A percentile compares a stretch with the other conserved stretches of the same genome.
phyloP scores from a whole-genome alignment of 441 rosid genomes.

The Pelargonium fulgidum region DNA sequence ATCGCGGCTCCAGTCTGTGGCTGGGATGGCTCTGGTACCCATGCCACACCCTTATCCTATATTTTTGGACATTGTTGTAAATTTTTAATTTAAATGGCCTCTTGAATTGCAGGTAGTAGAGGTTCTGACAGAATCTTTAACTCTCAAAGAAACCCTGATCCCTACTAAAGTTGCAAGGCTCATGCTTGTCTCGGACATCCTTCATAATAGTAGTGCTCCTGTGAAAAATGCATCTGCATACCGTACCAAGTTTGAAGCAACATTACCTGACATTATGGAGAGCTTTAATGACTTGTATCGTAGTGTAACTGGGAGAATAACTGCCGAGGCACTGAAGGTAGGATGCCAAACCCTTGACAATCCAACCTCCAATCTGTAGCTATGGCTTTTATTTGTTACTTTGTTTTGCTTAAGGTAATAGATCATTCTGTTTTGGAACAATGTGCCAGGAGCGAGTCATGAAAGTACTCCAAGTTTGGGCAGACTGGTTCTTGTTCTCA shows the following conservation, averaged over 20 bases:
- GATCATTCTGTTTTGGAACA: conserved; percentile 12
- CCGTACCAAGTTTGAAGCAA: conserved; percentile 94
- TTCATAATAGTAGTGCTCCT: conserved; percentile 97
- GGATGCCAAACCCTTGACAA: conserved; percentile 10
- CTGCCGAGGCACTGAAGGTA: conserved; percentile 99
- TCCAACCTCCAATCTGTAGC: neutral
- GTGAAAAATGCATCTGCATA: conserved; percentile 99
- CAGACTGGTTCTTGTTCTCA: conserved; percentile 98
- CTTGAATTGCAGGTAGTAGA: conserved; percentile 69
- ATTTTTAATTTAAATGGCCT: too few species aligned
- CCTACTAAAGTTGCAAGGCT: conserved; percentile 99
- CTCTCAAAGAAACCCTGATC: conserved; percentile 91
- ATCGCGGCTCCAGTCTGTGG: neutral
- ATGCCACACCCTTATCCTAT: too few species aligned
- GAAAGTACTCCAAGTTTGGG: conserved; percentile 98
- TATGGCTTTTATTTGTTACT: conserved; percentile 6
- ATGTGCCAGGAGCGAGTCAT: conserved; percentile 76
- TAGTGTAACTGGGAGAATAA: conserved; percentile 91
- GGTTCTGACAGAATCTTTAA: conserved; percentile 94
- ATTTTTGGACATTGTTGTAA: too few species aligned
- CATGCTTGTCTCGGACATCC: conserved; percentile 97
- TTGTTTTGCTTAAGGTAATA: conserved; percentile 8
- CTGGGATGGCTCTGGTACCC: neutral
- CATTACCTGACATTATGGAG: conserved; percentile 93
- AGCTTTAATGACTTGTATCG: conserved; percentile 95